Evolutionary conservation across 306 rosid species (phyloP).

Genomic region (Dryas alaskensis): DNA sequence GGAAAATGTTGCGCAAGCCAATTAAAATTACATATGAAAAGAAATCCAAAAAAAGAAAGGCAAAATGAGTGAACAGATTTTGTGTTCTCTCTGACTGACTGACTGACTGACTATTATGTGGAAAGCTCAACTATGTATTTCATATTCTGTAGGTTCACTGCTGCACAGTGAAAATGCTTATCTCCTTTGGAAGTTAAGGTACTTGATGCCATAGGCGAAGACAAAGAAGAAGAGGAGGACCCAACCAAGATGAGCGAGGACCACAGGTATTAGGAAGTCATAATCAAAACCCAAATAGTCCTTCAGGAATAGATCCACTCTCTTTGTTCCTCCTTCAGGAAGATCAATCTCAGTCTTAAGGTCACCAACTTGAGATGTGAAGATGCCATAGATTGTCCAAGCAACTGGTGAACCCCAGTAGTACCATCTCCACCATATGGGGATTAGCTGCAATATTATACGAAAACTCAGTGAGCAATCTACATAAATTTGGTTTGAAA

Average conservation of each 20-base stretch:
- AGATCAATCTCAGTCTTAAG: not conserved
- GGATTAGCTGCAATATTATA: conserved; percentile 24
- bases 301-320: conserved; percentile 20
- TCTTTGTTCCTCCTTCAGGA: not conserved
- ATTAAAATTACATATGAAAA: not conserved
- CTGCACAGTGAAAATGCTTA: not conserved
- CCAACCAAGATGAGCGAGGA: conserved; percentile 36
- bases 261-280: conserved; percentile 26
- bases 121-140: not conserved
- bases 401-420: conserved; percentile 35
- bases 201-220: conserved; percentile 36
- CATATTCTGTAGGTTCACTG: not conserved
- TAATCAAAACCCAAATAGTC: conserved; percentile 28
- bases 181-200: conserved; percentile 36
- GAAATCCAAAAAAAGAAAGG: too few species aligned
- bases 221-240: conserved; percentile 33
- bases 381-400: conserved; percentile 33
- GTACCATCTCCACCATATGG: conserved; percentile 41
- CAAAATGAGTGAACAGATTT: not conserved
- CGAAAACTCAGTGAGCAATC: not conserved
- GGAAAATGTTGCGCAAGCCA: not conserved
- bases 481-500: not conserved
- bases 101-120: too few species aligned
- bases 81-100: not conserved
- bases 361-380: conserved; percentile 35